phyloP scores from a whole-genome alignment of 148 eudicot genomes.

The Linanthus parryae region DNA sequence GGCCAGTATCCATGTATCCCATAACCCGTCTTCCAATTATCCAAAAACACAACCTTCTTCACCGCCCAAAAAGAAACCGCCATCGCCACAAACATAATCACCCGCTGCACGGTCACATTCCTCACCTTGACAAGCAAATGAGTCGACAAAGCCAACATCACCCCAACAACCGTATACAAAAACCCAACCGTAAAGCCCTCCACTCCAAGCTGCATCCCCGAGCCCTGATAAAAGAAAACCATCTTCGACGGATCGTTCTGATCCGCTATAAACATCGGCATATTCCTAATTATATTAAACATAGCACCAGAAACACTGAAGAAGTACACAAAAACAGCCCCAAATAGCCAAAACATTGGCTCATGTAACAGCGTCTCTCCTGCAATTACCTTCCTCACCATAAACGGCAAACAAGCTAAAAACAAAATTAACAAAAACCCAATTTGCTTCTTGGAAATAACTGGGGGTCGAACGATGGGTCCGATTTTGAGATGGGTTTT shows the following conservation, averaged over 20 bases:
- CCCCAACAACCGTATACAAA: constrained; percentile 76
- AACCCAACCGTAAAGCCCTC: constrained; percentile 86
- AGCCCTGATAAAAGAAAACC: constrained; percentile 79
- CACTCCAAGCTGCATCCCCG: constrained; percentile 94
- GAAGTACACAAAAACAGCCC: constrained; percentile 71
- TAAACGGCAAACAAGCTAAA: constrained; percentile 40
- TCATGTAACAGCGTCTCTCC: constrained; percentile 70
- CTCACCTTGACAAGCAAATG: constrained; percentile 60
- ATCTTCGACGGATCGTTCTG: constrained; percentile 59
- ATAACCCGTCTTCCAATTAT: constrained; percentile 99
- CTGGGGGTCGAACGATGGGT: constrained; percentile 48
- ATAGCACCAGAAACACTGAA: constrained; percentile 93
- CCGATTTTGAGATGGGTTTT: constrained; percentile 39
- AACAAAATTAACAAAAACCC: constrained; percentile 16
- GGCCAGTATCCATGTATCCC: constrained; percentile 90
- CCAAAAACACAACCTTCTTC: constrained; percentile 64
- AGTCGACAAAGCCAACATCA: constrained; percentile 61
- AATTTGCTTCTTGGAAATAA: constrained; percentile 45
- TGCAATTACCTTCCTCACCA: constrained; percentile 36
- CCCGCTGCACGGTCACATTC: constrained; percentile 52
- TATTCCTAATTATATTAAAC: constrained; percentile 77
- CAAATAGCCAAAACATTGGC: constrained; percentile 48
- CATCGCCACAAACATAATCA: constrained; percentile 49
- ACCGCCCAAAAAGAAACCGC: constrained; percentile 86
- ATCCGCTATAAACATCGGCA: constrained; percentile 80